A percentile compares a stretch with the other conserved stretches of the same genome.
phyloP scores from a whole-genome alignment of 805 yeast species.

The Kazachstania africana region DNA sequence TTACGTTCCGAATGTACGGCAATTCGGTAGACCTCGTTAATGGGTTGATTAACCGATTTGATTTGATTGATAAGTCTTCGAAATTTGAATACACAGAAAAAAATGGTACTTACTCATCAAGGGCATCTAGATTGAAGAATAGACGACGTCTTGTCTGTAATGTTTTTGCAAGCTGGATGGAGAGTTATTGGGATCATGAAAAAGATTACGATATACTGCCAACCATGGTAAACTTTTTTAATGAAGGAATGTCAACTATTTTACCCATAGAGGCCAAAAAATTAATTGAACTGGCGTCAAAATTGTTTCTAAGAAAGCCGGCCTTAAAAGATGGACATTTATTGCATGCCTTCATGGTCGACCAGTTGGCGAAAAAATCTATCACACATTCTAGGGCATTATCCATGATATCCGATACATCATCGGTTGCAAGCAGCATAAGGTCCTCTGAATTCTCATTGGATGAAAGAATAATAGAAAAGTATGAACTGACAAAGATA shows the following conservation, averaged over 20 bases:
- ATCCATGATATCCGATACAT: slow-evolving; percentile 29
- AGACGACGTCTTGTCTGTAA: slow-evolving; percentile 58
- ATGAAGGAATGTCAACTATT: slow-evolving; percentile 53
- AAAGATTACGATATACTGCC: slow-evolving; percentile 51
- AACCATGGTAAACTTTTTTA: slow-evolving; percentile 64
- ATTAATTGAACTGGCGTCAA: slow-evolving; percentile 52
- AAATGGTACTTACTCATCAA: slow-evolving; percentile 30
- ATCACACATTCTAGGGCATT: slow-evolving; percentile 5
- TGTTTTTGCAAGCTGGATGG: slow-evolving; percentile 75
- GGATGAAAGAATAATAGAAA: slow-evolving; percentile 43
- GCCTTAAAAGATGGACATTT: too few species aligned
- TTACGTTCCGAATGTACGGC: slow-evolving; percentile 65
- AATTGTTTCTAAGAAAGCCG: slow-evolving; percentile 28
- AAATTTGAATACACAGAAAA: slow-evolving; percentile 25
- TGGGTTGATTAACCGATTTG: slow-evolving; percentile 55
- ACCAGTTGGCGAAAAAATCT: slow-evolving; percentile 7
- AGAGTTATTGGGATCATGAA: slow-evolving; percentile 72
- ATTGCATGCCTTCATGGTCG: too few species aligned
- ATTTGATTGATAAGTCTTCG: slow-evolving; percentile 30
- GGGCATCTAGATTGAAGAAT: slow-evolving; percentile 38
- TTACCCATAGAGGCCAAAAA: slow-evolving; percentile 57
- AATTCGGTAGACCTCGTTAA: slow-evolving; percentile 56
- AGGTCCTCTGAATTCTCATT: slow-evolving; percentile 22
- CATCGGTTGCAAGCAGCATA: slow-evolving; percentile 9
- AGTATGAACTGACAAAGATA: slow-evolving; percentile 37